Conservation (phyloP, 768 basidiomycete genomes). For the Lactarius akahatsu region DNA sequence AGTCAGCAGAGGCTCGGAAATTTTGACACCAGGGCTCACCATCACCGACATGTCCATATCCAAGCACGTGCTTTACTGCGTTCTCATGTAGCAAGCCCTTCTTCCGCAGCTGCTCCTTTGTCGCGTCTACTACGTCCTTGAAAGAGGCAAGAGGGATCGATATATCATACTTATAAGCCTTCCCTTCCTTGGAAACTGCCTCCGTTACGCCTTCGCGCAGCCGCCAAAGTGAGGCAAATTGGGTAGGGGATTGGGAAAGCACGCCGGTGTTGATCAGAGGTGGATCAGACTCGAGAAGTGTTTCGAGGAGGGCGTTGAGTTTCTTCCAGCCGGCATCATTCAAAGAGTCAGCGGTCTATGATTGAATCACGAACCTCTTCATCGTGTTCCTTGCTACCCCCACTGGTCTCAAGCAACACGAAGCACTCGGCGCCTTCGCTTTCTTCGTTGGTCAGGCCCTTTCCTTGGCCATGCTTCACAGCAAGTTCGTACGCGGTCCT, state of each 20-base stretch:
- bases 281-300: slow-evolving; percentile 67
- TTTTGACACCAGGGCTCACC: slow-evolving; percentile 49
- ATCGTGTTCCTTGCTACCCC: slow-evolving; percentile 89
- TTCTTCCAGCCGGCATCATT: slow-evolving; percentile 53
- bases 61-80: slow-evolving; percentile 81
- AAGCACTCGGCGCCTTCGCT: slow-evolving; percentile 82
- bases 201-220: slow-evolving; percentile 92
- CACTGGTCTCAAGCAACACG: slow-evolving; percentile 92
- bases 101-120: slow-evolving; percentile 66
- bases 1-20: slow-evolving; percentile 10
- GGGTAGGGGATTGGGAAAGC: slow-evolving; percentile 84
- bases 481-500: slow-evolving; percentile 79
- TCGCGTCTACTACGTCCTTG: slow-evolving; percentile 81
- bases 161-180: slow-evolving; percentile 96
- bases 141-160: slow-evolving; percentile 85
- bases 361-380: slow-evolving; percentile 60
- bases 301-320: slow-evolving; percentile 74
- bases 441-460: slow-evolving; percentile 71
- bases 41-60: slow-evolving; percentile 97
- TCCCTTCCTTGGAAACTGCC: slow-evolving; percentile 89
- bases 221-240: slow-evolving; percentile 88
- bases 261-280: slow-evolving; percentile 88
- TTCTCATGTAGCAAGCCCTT: slow-evolving; percentile 69
- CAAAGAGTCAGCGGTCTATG: slow-evolving; percentile 6
- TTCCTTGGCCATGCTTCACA: slow-evolving; percentile 79